Conservation (phyloP, 176 grass and related monocot species). For the Zoysia japonica region DNA sequence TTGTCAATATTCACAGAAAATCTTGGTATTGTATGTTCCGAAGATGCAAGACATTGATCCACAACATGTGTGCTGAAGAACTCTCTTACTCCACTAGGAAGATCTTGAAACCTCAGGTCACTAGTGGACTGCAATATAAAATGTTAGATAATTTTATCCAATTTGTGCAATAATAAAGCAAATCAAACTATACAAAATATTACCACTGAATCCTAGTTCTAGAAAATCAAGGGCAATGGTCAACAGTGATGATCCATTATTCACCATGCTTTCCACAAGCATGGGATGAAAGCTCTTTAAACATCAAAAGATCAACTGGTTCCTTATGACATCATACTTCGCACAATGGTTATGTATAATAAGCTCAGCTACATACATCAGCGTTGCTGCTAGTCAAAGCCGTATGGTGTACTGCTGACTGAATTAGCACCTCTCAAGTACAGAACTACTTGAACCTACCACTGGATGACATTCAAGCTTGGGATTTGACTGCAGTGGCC, state of each 20-base stretch:
- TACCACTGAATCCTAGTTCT: conserved; percentile 6
- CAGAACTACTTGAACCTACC: not conserved
- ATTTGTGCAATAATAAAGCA: conserved; percentile 29
- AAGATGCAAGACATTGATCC: conserved; percentile 53
- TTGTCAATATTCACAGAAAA: conserved; percentile 77
- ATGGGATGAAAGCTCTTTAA: conserved; percentile 26
- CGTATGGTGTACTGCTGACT: not conserved
- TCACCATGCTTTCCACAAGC: not conserved
- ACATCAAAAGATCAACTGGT: not conserved
- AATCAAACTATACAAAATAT: conserved; percentile 1
- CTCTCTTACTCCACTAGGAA: conserved; percentile 73
- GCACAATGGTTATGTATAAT: not conserved
- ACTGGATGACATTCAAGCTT: not conserved
- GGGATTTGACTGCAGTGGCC: not conserved
- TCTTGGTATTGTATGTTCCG: conserved; percentile 67
- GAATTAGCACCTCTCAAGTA: conserved; percentile 9
- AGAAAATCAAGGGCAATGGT: conserved; percentile 17
- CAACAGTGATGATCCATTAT: conserved; percentile 17
- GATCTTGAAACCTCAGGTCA: conserved; percentile 76
- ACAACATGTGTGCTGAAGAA: conserved; percentile 75
- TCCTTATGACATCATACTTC: conserved; percentile 11
- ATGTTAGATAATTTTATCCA: conserved; percentile 38
- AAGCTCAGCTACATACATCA: conserved; percentile 15
- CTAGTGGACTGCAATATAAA: conserved; percentile 65
- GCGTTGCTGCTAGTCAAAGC: not conserved